Evolutionary conservation across 805 yeast species (phyloP).

Genomic region (Torulaspora gathmanii): DNA sequence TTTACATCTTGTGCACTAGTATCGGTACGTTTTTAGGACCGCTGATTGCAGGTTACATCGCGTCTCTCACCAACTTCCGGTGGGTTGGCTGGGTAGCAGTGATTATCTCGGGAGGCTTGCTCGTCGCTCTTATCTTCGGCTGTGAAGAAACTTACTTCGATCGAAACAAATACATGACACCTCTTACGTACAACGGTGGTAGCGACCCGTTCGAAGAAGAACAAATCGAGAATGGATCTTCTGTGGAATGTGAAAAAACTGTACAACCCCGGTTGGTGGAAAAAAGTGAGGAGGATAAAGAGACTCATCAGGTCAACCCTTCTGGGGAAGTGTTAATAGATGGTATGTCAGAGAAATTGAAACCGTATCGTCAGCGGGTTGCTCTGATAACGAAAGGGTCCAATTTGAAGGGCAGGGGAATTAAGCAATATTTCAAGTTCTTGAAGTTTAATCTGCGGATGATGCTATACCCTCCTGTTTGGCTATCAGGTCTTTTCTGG

Average conservation of each 20-base stretch:
- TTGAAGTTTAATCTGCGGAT: constrained; percentile 49
- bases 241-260: not conserved
- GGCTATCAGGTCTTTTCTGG: constrained; percentile 69
- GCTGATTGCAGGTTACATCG: constrained; percentile 68
- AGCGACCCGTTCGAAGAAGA: constrained; percentile 6
- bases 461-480: constrained; percentile 59
- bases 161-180: constrained; percentile 42
- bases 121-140: constrained; percentile 50
- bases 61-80: constrained; percentile 55
- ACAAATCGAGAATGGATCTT: not conserved
- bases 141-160: constrained; percentile 72
- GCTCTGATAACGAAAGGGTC: constrained; percentile 52
- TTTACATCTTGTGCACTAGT: constrained; percentile 69
- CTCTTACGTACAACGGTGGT: constrained; percentile 16
- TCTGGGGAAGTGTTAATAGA: constrained; percentile 24
- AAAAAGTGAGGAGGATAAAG: not conserved
- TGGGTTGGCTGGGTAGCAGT: constrained; percentile 74
- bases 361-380: constrained; percentile 45
- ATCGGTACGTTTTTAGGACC: constrained; percentile 80
- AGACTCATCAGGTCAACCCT: not conserved
- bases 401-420: constrained; percentile 57
- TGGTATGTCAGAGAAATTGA: constrained; percentile 41
- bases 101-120: constrained; percentile 56
- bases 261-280: constrained; percentile 3
- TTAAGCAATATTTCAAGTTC: constrained; percentile 58